Conservation (phyloP, 2,329 filamentous ascomycete species). For the Fusarium irregulare region DNA sequence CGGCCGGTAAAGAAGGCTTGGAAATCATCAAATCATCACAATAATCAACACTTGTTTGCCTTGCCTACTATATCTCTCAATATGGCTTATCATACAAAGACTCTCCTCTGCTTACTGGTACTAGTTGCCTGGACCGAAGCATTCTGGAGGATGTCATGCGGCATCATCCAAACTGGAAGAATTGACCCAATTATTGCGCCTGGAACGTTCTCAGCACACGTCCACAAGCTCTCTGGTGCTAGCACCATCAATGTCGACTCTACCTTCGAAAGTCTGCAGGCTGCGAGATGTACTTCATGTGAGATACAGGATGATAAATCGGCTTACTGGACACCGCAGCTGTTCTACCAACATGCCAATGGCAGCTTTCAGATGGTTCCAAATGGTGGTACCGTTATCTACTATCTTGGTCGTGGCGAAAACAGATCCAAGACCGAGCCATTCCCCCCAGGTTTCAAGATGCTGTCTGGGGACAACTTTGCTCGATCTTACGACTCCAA, state of each 20-base stretch:
- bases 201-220: slow-evolving; percentile 34
- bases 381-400: slow-evolving; percentile 38
- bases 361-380: slow-evolving; percentile 42
- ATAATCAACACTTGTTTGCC: background rate
- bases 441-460: slow-evolving; percentile 41
- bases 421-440: slow-evolving; percentile 40
- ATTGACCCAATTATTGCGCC: slow-evolving; percentile 40
- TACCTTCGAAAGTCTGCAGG: slow-evolving; percentile 32
- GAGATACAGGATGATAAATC: slow-evolving; percentile 42
- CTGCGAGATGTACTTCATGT: slow-evolving; percentile 40
- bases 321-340: slow-evolving; percentile 43
- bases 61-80: background rate
- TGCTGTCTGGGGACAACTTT: slow-evolving; percentile 36
- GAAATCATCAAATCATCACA: background rate
- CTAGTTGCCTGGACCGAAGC: slow-evolving; percentile 28
- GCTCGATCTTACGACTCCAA: slow-evolving; percentile 32
- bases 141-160: slow-evolving; percentile 43
- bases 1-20: slow-evolving; percentile 21
- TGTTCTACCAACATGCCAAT: slow-evolving; percentile 38
- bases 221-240: slow-evolving; percentile 41
- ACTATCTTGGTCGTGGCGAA: slow-evolving; percentile 41
- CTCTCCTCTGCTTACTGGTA: slow-evolving; percentile 20
- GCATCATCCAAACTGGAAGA: slow-evolving; percentile 39
- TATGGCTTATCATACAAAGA: slow-evolving; percentile 24
- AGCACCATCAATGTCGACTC: slow-evolving; percentile 36